Base-by-base conservation (phyloP, 495 filamentous ascomycete species). In the Penicilliopsis zonata region DNA sequence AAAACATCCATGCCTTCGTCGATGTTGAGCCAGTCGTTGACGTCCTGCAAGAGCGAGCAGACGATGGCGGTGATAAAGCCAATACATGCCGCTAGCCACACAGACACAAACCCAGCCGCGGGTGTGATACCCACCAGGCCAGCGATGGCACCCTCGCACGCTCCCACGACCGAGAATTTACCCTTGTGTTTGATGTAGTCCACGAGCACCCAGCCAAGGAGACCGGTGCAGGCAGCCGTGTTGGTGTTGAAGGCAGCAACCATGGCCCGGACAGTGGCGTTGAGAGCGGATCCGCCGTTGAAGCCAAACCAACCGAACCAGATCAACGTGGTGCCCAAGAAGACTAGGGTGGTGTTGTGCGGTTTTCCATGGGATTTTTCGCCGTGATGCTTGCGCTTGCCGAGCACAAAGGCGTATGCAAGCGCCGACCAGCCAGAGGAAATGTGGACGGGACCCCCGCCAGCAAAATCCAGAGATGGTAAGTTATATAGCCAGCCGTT, bases 121-220 rank as follows among this genome's bases (percentile, higher is more conserved):
- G 73, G 75, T 0, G 75, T 80, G 44, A 78, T 76, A 8, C 69
- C 74, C 6, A 78, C 72, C 9, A 78, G 64, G 13, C 74, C 75
- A 18, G 72, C 69, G 41, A 80, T 78, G 10, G 69, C 70, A 16
- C 75, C 75, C 40, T 70, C 64, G 43, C 74, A 78, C 2, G 66
- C 65, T 19, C 72, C 72, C 1, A 76, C 71, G 2, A 74, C 57
- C n/a, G 63, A 65, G 51, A 75, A 77, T 28, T 61, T 64, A 0
- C 65, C 62, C 25, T 61, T 57, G 30, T 70, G 52, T 33, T 58
- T 57, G 47, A 74, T 61, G 44, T 63, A 71, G 47, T 78, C 73
- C 3, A 76, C 67, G 1, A 72, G 14, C 5, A 68, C 63, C 69
- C 72, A 76, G n/a, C 69, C 70, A 4, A 79, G 46, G 16, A 70